Evolutionary conservation across 225 moss, liverwort and hornwort genomes (phyloP).

Genomic region (Marchantia polymorpha): DNA sequence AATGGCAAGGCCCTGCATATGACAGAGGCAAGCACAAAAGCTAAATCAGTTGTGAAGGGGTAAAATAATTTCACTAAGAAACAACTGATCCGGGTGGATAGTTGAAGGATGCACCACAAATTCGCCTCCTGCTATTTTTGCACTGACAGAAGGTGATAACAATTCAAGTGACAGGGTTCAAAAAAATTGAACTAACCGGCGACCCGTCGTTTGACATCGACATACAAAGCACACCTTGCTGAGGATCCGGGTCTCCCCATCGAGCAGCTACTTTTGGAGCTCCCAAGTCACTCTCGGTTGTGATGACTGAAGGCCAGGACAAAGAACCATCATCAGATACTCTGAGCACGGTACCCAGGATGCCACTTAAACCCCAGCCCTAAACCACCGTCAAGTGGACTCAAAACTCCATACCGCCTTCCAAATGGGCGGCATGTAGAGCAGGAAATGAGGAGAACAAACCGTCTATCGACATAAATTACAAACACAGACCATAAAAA

Average conservation of each 20-base stretch:
- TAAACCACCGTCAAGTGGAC: no score
- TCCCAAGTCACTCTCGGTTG: slow-evolving; percentile 54
- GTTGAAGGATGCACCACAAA: not conserved
- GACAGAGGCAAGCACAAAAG: not conserved
- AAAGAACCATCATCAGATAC: not conserved
- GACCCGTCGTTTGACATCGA: slow-evolving; percentile 38
- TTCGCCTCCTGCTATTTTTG: not conserved
- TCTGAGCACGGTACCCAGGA: not conserved
- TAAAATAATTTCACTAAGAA: not conserved
- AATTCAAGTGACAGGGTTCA: not conserved
- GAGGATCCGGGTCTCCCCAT: slow-evolving; percentile 67
- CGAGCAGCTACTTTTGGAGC: slow-evolving; percentile 68
- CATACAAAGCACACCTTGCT: slow-evolving; percentile 40
- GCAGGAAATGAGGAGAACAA: no score
- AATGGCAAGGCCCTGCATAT: slow-evolving; percentile 61
- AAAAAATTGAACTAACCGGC: slow-evolving; percentile 33
- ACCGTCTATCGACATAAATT: no score
- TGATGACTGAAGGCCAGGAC: slow-evolving; percentile 49
- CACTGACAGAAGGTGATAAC: not conserved
- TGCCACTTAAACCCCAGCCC: not conserved
- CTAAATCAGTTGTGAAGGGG: not conserved
- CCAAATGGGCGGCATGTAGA: no score
- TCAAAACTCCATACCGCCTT: no score
- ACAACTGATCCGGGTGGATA: not conserved
- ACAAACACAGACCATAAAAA: no score